Evolutionary conservation across 805 yeast genomes (phyloP), one percentile per base, ranked within the genome.

Genomic region (Barnettozyma sucrosica): DNA sequence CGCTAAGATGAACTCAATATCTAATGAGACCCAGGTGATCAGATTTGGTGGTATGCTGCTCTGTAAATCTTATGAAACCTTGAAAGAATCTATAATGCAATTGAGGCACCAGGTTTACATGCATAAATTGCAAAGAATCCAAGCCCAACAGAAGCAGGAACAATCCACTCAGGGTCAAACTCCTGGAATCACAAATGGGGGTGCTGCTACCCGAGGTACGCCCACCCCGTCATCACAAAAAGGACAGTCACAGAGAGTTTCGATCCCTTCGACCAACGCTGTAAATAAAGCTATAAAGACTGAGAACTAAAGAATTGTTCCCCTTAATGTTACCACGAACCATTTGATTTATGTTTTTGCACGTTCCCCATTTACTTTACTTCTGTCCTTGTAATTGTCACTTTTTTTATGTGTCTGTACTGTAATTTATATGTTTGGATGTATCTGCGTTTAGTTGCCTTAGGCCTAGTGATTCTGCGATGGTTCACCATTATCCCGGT

Each of bases 1-100:
- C 0, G 81, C 96, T 0, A 75, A 77, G 47, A 72, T 90, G 57
- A 90, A 90, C 61, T 84, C 85, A 53, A 88, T 90, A 37, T 79
- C 89, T 13, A 83, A 83, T 46, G 92, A 83, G 44, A 89, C 97
- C 1, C 97, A 90, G 66, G 82, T 86, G 1, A 86, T 92, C 26
- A 72, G 97, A 50, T 90, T 90, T 66, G 96, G 97, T 8, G 80
- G 95, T 7, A 89, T 89, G 97, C 67, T 92, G 28, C 71, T 89
- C 37, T 80, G 93, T 4, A 92, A 90, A 64, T 83, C 97, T 0
- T 86, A 86, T 61, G 97, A 89, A 46, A 76, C 82, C 44, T 69
- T 83, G 53, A 71, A 88, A 56, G 89, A 89, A 61, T 84, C 90
- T 19, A 80, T 86, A 47, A 75, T 80, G 58, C 81, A 81, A 66